phyloP scores from a whole-genome alignment of 306 rosid genomes.

The Corylus avellana region DNA sequence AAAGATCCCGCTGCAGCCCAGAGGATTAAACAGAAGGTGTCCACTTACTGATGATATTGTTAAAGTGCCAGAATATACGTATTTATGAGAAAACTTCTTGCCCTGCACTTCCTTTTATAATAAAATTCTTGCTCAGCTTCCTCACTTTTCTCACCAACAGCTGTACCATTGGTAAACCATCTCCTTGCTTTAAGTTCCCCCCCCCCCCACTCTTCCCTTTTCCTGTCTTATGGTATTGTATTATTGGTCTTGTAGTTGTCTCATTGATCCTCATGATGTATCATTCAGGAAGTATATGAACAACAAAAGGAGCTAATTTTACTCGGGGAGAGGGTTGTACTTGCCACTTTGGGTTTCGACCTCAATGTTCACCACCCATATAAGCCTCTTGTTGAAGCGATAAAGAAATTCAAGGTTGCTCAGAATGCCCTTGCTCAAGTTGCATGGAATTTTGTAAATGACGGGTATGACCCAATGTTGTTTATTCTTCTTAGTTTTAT shows the following conservation, averaged over 20 bases:
- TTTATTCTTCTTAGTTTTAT: conserved; percentile 47
- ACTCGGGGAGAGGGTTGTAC: conserved; percentile 94
- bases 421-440: conserved; percentile 99
- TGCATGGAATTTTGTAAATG: conserved; percentile 99
- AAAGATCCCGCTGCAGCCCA: conserved; percentile 90
- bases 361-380: conserved; percentile 93
- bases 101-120: background rate
- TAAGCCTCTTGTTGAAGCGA: conserved; percentile 98
- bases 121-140: background rate
- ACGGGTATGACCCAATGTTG: conserved; percentile 75
- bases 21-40: conserved; percentile 93
- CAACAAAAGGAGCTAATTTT: conserved; percentile 89
- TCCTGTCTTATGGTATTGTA: background rate
- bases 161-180: conserved; percentile 7
- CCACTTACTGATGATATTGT: background rate
- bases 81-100: background rate
- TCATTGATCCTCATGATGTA: conserved; percentile 14
- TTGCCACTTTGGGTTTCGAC: conserved; percentile 95
- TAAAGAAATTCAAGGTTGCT: conserved; percentile 97
- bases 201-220: background rate
- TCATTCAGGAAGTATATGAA: conserved; percentile 90
- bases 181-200: background rate
- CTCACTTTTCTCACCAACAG: background rate
- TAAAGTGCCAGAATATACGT: background rate
- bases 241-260: conserved; percentile 1